Percentiles rank a stretch among this genome's conserved stretches.
Evolutionary conservation across 2,329 filamentous ascomycete genomes (phyloP).

Genomic region (Chaetomium sp.): DNA sequence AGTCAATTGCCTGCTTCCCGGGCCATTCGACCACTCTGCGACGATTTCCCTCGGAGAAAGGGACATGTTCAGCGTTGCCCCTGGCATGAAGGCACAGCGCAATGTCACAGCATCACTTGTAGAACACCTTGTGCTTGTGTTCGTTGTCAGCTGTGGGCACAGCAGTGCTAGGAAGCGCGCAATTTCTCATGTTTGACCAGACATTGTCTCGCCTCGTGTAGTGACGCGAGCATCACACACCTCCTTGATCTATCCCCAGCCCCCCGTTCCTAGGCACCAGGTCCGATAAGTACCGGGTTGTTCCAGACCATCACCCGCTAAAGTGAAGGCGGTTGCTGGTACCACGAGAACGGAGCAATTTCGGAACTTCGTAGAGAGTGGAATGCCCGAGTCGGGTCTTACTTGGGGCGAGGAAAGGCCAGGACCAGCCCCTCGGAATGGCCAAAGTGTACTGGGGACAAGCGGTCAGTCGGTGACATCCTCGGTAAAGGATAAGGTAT

Average conservation of each 20-base stretch:
- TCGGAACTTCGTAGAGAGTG: background rate
- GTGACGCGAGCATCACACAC: background rate
- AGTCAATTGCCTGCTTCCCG: background rate
- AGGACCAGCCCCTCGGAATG: slow-evolving; percentile 1
- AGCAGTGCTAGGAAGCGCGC: background rate
- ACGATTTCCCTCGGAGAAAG: background rate
- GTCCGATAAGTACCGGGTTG: background rate
- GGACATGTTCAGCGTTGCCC: background rate
- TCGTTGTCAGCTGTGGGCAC: background rate
- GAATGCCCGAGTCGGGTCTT: background rate
- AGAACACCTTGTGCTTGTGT: background rate
- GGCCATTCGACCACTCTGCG: background rate
- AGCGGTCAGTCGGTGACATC: background rate
- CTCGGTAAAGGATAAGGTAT: background rate
- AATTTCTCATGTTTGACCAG: background rate
- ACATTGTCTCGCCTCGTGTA: background rate
- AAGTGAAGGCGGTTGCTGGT: background rate
- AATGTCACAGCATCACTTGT: background rate
- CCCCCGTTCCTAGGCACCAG: background rate
- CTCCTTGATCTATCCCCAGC: background rate
- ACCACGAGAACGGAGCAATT: background rate
- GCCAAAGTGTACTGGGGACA: background rate
- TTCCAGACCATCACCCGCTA: background rate
- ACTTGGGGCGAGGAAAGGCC: background rate
- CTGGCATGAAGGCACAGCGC: background rate